These are phyloP conservation scores for Lentinula aciculospora DNA, from an alignment of 768 basidiomycete genomes.

Conservation along the genomic window DNA sequence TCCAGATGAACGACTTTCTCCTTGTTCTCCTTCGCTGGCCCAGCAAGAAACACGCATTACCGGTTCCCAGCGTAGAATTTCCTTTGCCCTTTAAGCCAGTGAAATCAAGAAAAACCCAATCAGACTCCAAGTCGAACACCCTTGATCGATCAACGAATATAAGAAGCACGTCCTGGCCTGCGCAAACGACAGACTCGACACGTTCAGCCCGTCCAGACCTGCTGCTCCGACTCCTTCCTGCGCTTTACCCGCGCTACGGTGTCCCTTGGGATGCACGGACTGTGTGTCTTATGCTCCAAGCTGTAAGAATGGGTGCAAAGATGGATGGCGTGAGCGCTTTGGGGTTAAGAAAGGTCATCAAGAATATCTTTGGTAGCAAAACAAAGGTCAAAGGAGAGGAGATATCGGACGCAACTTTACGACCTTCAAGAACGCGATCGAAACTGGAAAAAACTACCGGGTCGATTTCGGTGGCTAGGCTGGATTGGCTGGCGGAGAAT, in stretches of 20 bases:
- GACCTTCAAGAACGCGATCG: background rate
- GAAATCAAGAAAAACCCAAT: background rate
- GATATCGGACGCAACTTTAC: background rate
- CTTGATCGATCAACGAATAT: background rate
- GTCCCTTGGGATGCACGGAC: background rate
- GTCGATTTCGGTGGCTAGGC: background rate
- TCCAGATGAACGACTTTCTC: slow-evolving; percentile 5
- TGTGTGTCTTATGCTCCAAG: slow-evolving; percentile 5
- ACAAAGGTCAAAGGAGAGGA: background rate
- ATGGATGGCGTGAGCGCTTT: slow-evolving; percentile 3
- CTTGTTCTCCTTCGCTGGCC: slow-evolving; percentile 2
- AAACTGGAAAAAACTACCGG: background rate
- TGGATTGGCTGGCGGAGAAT: background rate
- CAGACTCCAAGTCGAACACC: background rate
- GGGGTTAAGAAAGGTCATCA: background rate
- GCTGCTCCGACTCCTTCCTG: background rate
- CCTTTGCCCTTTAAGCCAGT: background rate
- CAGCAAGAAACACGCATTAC: background rate
- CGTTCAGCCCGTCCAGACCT: slow-evolving; percentile 4
- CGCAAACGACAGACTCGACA: background rate
- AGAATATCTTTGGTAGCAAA: background rate
- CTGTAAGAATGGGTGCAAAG: slow-evolving; percentile 1
- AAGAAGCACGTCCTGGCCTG: background rate
- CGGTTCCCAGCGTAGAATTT: background rate
- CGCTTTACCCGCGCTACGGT: background rate